Evolutionary conservation across 805 yeast genomes (phyloP), one percentile per base, ranked within the genome.

Genomic region (Candida broadrunensis): DNA sequence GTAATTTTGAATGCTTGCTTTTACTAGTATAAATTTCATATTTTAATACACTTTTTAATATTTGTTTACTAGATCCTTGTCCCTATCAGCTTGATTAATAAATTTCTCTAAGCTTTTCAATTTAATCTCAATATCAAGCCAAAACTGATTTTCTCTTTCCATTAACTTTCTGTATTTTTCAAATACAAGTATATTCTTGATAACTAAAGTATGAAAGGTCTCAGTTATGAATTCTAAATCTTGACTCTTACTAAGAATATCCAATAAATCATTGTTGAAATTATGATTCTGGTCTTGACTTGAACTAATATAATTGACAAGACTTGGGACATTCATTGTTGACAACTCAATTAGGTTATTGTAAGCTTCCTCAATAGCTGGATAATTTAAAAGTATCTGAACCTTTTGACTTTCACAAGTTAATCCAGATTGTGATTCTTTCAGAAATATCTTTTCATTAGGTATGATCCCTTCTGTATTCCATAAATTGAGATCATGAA

Each of bases 151-250:
- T 38, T 66, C 67, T 17, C 41, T 32, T 14, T 48, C 25, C 33
- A 57, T 37, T 35, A 61, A 29, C 6, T 40, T 42, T 4, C 53
- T 44, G 41, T 56, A 64, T 44, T 50, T 51, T 36, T 65, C 67
- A 14, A 56, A 48, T 14, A 65, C 51, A 13, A 63, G 39, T 52
- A 66, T 51, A 32, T 54, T 60, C 37, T 63, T 65, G 7, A 57
- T 47, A 9, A 56, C 52, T 13, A 62, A 39, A 26, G 45, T 23
- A 30, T 61, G 62, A 33, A 54, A 51, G 13, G 46, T 41, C 4
- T 41, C 37, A 1, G 58, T 41, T 2, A 63, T 16, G 5, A 36
- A 41, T 18, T 47, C 38, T 4, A 63, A 25, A 26, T 45, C 44
- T 3, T 29, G 32, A 27, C 40, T 36, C 18, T 47, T 40, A 2